A percentile compares a stretch with the other conserved stretches of the same genome.
Conservation (phyloP, 106 monocot species). For the Allium sativum region DNA sequence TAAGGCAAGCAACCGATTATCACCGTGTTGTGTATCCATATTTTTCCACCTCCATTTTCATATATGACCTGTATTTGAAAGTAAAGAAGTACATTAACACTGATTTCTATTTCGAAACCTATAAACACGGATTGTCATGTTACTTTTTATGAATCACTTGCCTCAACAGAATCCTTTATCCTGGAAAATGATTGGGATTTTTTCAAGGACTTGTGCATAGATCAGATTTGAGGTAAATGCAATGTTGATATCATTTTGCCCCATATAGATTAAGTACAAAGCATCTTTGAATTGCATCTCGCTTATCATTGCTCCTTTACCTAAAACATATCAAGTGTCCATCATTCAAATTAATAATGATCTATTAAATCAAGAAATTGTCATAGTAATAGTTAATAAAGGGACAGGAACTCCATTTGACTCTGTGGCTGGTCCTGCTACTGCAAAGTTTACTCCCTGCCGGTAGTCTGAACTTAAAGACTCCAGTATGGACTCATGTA, state of each 20-base stretch:
- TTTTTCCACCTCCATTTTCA: constrained; percentile 36
- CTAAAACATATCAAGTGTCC: constrained; percentile 2
- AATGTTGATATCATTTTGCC: constrained; percentile 39
- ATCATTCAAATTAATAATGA: too few relatives aligned
- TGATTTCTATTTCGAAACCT: not conserved
- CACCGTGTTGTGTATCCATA: constrained; percentile 59
- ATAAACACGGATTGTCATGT: not conserved
- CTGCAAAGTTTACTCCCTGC: constrained; percentile 49
- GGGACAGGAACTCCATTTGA: constrained; percentile 14
- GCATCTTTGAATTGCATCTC: constrained; percentile 33
- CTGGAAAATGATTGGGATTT: constrained; percentile 20
- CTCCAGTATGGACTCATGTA: constrained; percentile 53
- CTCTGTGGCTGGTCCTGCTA: constrained; percentile 29
- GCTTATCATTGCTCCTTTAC: constrained; percentile 28
- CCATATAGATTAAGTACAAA: constrained; percentile 44
- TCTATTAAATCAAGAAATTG: too few relatives aligned
- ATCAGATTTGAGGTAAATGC: constrained; percentile 35
- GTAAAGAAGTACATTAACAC: not conserved
- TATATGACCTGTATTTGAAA: constrained; percentile 22
- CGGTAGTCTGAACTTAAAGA: constrained; percentile 40
- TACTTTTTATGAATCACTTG: not conserved
- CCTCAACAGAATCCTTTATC: constrained; percentile 34
- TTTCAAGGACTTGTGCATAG: constrained; percentile 23
- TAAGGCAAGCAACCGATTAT: constrained; percentile 47
- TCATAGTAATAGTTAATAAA: constrained; percentile 6